Conservation (phyloP, 2,329 filamentous ascomycete species). For the Fusarium sp. region DNA sequence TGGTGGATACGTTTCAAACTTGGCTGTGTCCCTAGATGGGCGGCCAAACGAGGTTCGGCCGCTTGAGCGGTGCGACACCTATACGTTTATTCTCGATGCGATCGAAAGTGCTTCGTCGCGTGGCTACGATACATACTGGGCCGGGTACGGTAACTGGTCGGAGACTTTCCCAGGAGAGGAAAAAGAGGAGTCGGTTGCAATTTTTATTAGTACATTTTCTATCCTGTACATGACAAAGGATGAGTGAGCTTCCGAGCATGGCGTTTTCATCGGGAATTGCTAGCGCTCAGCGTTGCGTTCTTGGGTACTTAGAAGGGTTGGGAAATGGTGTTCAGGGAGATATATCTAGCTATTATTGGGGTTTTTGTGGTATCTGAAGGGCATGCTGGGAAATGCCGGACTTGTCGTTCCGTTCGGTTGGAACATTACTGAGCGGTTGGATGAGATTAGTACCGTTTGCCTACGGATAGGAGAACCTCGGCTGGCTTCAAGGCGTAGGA, state of each 20-base stretch:
- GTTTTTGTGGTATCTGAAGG: slow-evolving; percentile 24
- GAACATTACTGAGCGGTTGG: slow-evolving; percentile 40
- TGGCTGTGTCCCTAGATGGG: slow-evolving; percentile 27
- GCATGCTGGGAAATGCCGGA: slow-evolving; percentile 32
- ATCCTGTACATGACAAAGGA: slow-evolving; percentile 30
- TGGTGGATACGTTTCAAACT: slow-evolving; percentile 35
- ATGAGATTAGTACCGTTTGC: slow-evolving; percentile 39
- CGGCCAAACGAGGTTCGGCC: slow-evolving; percentile 22
- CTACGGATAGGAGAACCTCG: slow-evolving; percentile 34
- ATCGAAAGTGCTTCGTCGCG: slow-evolving; percentile 44
- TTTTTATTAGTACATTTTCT: slow-evolving; percentile 17
- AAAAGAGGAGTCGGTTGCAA: slow-evolving; percentile 34
- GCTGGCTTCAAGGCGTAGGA: slow-evolving; percentile 41
- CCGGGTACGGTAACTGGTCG: slow-evolving; percentile 24
- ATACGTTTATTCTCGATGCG: slow-evolving; percentile 42
- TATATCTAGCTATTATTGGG: slow-evolving; percentile 15
- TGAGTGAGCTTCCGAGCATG: slow-evolving; percentile 29
- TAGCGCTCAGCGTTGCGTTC: slow-evolving; percentile 4
- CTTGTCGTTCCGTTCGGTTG: slow-evolving; percentile 40
- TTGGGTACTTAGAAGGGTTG: slow-evolving; percentile 8
- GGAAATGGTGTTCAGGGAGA: slow-evolving; percentile 13
- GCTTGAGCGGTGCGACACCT: slow-evolving; percentile 24
- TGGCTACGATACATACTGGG: slow-evolving; percentile 36
- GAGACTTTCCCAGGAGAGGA: slow-evolving; percentile 28
- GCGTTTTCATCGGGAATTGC: slow-evolving; percentile 25